Conservation (phyloP, 2,329 filamentous ascomycete genomes). For the Fusarium agapanthi region DNA sequence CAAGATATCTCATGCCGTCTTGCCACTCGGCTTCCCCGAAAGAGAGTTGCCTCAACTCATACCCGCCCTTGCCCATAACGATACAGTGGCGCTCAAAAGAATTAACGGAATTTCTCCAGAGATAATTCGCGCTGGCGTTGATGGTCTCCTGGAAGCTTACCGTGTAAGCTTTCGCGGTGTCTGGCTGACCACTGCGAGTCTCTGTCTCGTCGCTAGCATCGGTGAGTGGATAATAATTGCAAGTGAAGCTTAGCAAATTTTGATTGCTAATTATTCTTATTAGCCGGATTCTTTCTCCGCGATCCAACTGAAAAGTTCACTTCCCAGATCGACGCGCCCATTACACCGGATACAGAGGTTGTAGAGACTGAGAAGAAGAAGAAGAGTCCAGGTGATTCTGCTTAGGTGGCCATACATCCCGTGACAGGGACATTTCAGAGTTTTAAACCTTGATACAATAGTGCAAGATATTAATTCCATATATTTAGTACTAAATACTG, state of each 20-base stretch:
- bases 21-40: background rate
- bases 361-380: background rate
- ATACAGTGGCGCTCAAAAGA: background rate
- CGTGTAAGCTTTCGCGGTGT: background rate
- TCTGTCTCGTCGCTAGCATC: background rate
- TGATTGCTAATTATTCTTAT: background rate
- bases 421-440: fast-evolving
- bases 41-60: background rate
- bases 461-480: background rate
- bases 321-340: background rate
- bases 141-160: background rate
- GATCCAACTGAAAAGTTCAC: background rate
- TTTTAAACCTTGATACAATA: too few relatives aligned
- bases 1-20: background rate
- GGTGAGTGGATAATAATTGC: background rate
- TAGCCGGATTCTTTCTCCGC: background rate
- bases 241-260: fast-evolving
- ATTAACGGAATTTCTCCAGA: background rate
- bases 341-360: background rate
- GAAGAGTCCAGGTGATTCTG: background rate
- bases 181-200: background rate
- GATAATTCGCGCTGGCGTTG: background rate
- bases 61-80: background rate
- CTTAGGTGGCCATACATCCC: background rate
- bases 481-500: too few relatives aligned